Conservation (phyloP, 176 grass and related monocot species). For the Ensete ventricosum region DNA sequence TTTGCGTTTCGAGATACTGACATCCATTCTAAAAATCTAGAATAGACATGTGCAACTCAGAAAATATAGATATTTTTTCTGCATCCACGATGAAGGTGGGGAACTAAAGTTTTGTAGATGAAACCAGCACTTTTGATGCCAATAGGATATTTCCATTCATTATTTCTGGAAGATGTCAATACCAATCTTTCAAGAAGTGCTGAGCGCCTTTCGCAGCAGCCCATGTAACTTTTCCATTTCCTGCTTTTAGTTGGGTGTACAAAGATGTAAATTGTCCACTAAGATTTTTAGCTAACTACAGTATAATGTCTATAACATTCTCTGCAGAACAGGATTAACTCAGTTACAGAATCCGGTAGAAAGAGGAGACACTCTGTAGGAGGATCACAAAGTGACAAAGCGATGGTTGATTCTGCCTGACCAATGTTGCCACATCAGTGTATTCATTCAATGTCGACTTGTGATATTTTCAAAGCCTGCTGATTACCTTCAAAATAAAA, state of each 20-base stretch:
- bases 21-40: slow-evolving; percentile 87
- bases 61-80: slow-evolving; percentile 69
- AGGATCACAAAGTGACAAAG: slow-evolving; percentile 74
- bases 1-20: slow-evolving; percentile 74
- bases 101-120: slow-evolving; percentile 69
- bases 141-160: slow-evolving; percentile 38
- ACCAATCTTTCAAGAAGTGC: slow-evolving; percentile 72
- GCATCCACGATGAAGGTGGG: slow-evolving; percentile 73
- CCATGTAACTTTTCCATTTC: slow-evolving; percentile 48
- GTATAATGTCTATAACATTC: slow-evolving; percentile 73
- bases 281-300: slow-evolving; percentile 65
- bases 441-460: slow-evolving; percentile 33
- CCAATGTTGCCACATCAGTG: slow-evolving; percentile 87
- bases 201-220: slow-evolving; percentile 61
- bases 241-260: slow-evolving; percentile 41
- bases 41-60: slow-evolving; percentile 40
- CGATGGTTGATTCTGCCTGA: slow-evolving; percentile 73
- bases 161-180: slow-evolving; percentile 58
- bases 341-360: slow-evolving; percentile 71
- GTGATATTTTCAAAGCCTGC: slow-evolving; percentile 50
- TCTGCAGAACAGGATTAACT: slow-evolving; percentile 63
- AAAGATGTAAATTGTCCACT: slow-evolving; percentile 50
- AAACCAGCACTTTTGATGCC: slow-evolving; percentile 45
- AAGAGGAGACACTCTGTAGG: slow-evolving; percentile 75
- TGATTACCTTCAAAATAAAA: slow-evolving; percentile 31